Evolutionary conservation across 345 rosid genomes (phyloP).

Genomic region (Camelina neglecta): DNA sequence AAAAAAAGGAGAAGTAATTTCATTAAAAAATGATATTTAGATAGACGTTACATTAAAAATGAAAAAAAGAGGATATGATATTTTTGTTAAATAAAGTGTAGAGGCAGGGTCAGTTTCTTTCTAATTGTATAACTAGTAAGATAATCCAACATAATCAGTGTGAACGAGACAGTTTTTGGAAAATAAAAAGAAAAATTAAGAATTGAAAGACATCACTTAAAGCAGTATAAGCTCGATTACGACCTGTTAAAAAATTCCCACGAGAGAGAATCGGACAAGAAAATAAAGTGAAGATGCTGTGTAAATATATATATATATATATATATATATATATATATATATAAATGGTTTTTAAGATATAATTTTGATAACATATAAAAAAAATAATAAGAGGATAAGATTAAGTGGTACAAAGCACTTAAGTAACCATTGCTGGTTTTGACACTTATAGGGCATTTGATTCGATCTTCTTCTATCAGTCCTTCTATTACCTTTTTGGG

Average conservation of each 20-base stretch:
- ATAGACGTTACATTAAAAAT: too few relatives aligned
- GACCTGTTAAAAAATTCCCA: constrained; percentile 15
- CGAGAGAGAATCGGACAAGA: constrained; percentile 32
- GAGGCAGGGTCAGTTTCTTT: neutral
- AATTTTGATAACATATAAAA: neutral
- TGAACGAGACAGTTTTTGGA: neutral
- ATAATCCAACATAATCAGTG: neutral
- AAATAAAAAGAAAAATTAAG: neutral
- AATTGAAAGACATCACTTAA: constrained; percentile 5
- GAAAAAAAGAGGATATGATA: too few relatives aligned
- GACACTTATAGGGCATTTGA: constrained; percentile 41
- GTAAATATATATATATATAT: constrained; percentile 15
- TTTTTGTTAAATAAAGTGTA: neutral
- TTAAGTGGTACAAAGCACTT: constrained; percentile 39
- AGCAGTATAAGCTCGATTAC: constrained; percentile 6
- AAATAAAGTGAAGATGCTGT: constrained; percentile 37
- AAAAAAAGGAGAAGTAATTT: too few relatives aligned
- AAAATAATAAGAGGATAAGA: constrained; percentile 34
- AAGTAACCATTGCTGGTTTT: constrained; percentile 32
- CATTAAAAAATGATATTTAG: too few relatives aligned
- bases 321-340: neutral
- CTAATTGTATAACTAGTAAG: neutral
- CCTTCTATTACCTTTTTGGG: constrained; percentile 17
- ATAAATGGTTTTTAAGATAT: constrained; percentile 11
- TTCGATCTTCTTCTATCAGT: constrained; percentile 33